A percentile compares a stretch with the other conserved stretches of the same genome.
Evolutionary conservation across 192 early-diverging fungal genomes (phyloP).

Genomic region (Entomortierella chlamydospora): DNA sequence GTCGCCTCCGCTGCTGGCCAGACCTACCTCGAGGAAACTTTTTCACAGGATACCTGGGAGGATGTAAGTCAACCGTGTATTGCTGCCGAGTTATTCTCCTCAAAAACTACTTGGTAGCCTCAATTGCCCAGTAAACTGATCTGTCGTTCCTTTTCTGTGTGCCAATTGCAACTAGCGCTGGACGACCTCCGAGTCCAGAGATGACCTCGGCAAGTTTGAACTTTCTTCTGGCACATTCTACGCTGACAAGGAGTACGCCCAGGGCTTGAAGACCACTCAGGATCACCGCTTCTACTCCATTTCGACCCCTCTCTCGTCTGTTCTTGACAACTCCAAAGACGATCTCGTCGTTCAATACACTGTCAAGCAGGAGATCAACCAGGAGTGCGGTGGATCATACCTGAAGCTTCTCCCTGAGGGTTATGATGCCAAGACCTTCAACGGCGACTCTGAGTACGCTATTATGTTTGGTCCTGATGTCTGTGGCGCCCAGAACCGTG

Average conservation of each 20-base stretch:
- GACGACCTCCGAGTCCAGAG: conserved; percentile 71
- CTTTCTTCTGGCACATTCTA: conserved; percentile 81
- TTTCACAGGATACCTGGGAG: conserved; percentile 70
- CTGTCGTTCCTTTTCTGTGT: background rate
- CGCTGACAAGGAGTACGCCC: conserved; percentile 72
- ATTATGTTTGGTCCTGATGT: conserved; percentile 94
- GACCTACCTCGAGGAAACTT: conserved; percentile 89
- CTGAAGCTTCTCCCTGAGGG: conserved; percentile 88
- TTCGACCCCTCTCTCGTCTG: conserved; percentile 76
- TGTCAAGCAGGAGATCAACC: conserved; percentile 90
- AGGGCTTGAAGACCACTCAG: conserved; percentile 83
- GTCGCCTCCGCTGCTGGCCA: conserved; percentile 52
- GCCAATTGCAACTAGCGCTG: conserved; percentile 66
- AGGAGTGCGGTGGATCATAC: conserved; percentile 96
- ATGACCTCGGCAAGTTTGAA: conserved; percentile 80
- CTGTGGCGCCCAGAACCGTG: conserved; percentile 90
- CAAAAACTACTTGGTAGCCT: too few species aligned
- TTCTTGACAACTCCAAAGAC: conserved; percentile 87
- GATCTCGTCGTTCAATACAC: conserved; percentile 88
- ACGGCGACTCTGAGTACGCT: conserved; percentile 86
- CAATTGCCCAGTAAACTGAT: background rate
- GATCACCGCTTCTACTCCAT: conserved; percentile 90
- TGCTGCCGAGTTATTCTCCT: background rate
- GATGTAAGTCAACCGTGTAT: conserved; percentile 46
- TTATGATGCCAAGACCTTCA: conserved; percentile 82